Percentiles rank a stretch among this genome's conserved stretches.
These are phyloP conservation scores for Clavispora vitiphila DNA, from an alignment of 805 yeast species.

Conservation along the genomic window DNA sequence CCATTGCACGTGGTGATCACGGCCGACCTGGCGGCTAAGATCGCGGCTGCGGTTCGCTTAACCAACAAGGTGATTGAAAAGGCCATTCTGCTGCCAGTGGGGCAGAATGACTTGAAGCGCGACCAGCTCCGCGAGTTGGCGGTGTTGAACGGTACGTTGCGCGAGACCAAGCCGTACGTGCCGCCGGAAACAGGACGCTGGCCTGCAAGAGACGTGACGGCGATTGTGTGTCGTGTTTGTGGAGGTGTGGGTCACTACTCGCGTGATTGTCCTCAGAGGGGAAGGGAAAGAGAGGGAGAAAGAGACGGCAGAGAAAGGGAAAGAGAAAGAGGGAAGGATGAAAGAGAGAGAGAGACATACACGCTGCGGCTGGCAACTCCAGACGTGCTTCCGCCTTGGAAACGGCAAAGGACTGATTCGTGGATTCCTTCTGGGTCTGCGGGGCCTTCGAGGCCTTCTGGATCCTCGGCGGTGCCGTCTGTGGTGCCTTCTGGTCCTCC, in stretches of 20 bases:
- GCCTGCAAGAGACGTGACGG: conserved; percentile 42
- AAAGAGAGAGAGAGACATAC: neutral
- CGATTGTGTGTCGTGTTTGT: conserved; percentile 69
- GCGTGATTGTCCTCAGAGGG: conserved; percentile 57
- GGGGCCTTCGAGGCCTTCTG: too few species aligned
- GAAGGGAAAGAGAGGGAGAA: neutral
- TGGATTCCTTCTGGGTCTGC: neutral
- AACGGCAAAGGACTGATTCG: conserved; percentile 17
- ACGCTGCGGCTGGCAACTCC: conserved; percentile 6
- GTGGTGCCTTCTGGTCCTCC: conserved; percentile 10
- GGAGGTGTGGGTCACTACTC: conserved; percentile 84
- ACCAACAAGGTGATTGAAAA: conserved; percentile 73
- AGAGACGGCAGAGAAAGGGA: conserved; percentile 1
- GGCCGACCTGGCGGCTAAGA: conserved; percentile 74
- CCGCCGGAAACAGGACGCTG: conserved; percentile 29
- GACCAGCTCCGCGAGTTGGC: conserved; percentile 91
- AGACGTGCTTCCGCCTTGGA: conserved; percentile 23
- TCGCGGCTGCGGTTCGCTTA: conserved; percentile 67
- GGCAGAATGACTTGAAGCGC: conserved; percentile 86
- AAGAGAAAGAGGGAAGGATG: too few species aligned
- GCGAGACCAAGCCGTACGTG: conserved; percentile 65
- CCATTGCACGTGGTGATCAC: conserved; percentile 85
- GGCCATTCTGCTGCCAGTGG: conserved; percentile 87
- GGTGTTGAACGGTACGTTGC: conserved; percentile 85
- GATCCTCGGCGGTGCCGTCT: too few species aligned